These are phyloP conservation scores for Nepenthes alata DNA, from an alignment of 179 eudicot genomes.

Conservation along the genomic window DNA sequence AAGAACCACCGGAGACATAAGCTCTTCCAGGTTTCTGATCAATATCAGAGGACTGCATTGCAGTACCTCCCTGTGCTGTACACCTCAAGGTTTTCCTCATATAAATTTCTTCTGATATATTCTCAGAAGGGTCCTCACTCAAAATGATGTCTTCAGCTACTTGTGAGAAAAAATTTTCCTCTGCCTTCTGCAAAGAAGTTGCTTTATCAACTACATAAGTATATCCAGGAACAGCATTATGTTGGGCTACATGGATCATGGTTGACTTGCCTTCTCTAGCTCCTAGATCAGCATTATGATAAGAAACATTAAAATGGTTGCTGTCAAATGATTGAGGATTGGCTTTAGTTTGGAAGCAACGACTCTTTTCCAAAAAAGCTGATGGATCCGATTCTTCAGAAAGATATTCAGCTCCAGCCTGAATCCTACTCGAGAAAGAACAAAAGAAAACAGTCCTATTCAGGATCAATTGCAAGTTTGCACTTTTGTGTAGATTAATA, in stretches of 20 bases:
- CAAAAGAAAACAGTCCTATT: constrained; percentile 3
- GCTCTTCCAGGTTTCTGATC: constrained; percentile 19
- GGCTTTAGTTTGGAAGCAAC: constrained; percentile 35
- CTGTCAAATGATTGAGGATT: constrained; percentile 25
- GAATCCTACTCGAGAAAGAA: constrained; percentile 46
- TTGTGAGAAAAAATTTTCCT: constrained; percentile 7
- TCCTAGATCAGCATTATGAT: constrained; percentile 40
- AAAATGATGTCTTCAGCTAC: constrained; percentile 5
- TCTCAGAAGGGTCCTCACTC: constrained; percentile 11
- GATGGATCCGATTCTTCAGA: constrained; percentile 74
- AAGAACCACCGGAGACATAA: constrained; percentile 15
- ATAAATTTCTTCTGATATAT: constrained; percentile 19
- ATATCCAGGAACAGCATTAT: constrained; percentile 49
- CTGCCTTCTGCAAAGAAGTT: constrained; percentile 19
- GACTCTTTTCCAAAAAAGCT: constrained; percentile 52
- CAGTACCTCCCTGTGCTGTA: constrained; percentile 19
- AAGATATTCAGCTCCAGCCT: constrained; percentile 59
- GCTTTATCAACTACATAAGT: constrained; percentile 31
- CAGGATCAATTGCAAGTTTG: background rate
- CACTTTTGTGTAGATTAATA: background rate
- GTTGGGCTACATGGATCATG: constrained; percentile 32
- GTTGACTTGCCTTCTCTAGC: constrained; percentile 23
- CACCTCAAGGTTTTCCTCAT: constrained; percentile 27
- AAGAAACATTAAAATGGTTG: constrained; percentile 39
- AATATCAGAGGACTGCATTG: constrained; percentile 14